These are phyloP conservation scores for Nemania sp. DNA, from an alignment of 2,329 filamentous ascomycete species.

Conservation along the genomic window DNA sequence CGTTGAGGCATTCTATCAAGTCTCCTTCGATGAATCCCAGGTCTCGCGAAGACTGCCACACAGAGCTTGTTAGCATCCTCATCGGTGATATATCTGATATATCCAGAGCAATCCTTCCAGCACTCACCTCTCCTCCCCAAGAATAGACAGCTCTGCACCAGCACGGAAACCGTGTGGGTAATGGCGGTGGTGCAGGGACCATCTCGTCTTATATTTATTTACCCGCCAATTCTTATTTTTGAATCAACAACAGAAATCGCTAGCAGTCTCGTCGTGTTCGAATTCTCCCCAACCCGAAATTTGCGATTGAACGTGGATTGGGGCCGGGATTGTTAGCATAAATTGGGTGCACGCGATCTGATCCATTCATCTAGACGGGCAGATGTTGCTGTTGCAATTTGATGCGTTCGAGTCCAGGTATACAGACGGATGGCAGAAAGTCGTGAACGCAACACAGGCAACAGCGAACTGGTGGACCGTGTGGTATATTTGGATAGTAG, in stretches of 20 bases:
- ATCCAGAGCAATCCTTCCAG: too few relatives aligned
- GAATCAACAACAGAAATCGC: too few relatives aligned
- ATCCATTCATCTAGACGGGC: conserved; percentile 5
- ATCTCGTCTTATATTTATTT: conserved; percentile 43
- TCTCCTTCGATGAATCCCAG: conserved; percentile 97
- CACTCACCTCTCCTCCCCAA: conserved; percentile 79
- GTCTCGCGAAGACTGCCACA: conserved; percentile 76
- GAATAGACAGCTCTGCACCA: conserved; percentile 92
- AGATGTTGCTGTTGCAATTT: conserved; percentile 10
- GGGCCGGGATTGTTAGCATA: background rate
- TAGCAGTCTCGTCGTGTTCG: background rate
- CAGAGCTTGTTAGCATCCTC: conserved; percentile 34
- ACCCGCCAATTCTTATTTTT: conserved; percentile 8
- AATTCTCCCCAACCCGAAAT: background rate
- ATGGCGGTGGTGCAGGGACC: conserved; percentile 58
- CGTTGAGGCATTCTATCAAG: conserved; percentile 96
- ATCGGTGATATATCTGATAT: background rate
- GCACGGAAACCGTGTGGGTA: conserved; percentile 83
- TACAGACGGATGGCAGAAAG: conserved; percentile 1
- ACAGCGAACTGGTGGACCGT: conserved; percentile 18
- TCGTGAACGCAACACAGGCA: conserved; percentile 1
- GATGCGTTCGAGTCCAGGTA: conserved; percentile 21
- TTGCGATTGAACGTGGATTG: conserved; percentile 1
- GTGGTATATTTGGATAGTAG: background rate
- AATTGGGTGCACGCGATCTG: conserved; percentile 10